Evolutionary conservation across 257 asterid genomes (phyloP).

Genomic region (Vinca minor): DNA sequence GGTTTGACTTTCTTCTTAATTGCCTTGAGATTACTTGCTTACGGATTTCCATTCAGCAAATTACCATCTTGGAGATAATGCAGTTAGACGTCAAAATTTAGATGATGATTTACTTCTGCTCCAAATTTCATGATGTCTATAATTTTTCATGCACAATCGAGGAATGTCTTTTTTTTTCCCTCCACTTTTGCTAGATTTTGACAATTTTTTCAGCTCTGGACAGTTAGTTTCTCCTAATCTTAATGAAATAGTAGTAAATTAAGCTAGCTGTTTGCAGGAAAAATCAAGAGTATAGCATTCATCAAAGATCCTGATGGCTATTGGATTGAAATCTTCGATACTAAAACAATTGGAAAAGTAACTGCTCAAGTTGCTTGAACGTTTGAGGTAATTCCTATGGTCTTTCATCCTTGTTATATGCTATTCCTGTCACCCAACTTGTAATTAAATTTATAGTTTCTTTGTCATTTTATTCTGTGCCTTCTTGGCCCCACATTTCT

Average conservation of each 20-base stretch:
- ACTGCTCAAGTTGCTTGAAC: slow-evolving; percentile 50
- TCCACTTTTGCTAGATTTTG: no score
- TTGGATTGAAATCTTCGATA: slow-evolving; percentile 86
- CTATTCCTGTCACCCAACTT: neutral
- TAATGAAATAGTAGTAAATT: slow-evolving; percentile 7
- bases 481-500: neutral
- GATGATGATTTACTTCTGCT: no score
- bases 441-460: no score
- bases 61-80: neutral
- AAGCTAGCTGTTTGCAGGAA: slow-evolving; percentile 42
- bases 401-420: no score
- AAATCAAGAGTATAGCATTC: slow-evolving; percentile 65
- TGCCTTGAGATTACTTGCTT: neutral
- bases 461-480: neutral
- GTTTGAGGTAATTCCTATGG: neutral
- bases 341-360: slow-evolving; percentile 32
- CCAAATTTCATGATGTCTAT: no score
- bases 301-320: slow-evolving; percentile 93
- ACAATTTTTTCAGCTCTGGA: no score
- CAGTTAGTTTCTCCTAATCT: no score
- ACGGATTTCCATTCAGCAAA: neutral
- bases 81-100: no score
- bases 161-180: no score
- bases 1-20: neutral
- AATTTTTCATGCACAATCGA: no score